Evolutionary conservation across 768 basidiomycete genomes (phyloP).

Genomic region (Trametes maxima): DNA sequence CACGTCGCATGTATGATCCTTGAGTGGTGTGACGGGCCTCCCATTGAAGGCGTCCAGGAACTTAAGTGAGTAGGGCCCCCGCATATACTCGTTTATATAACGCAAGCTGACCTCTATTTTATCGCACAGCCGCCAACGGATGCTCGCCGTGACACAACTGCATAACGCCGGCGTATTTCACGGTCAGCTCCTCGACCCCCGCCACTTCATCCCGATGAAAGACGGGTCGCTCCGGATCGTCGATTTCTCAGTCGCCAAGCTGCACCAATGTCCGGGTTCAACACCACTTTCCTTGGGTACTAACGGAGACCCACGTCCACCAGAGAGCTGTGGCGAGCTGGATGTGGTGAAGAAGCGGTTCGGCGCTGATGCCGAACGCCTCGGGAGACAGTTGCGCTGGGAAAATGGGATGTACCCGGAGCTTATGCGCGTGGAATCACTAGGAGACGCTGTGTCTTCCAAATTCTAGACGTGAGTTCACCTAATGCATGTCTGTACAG

Average conservation of each 20-base stretch:
- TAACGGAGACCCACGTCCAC: slow-evolving; percentile 2
- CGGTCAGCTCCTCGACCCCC: slow-evolving; percentile 32
- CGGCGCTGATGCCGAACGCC: slow-evolving; percentile 16
- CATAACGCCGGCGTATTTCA: slow-evolving; percentile 43
- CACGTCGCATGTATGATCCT: slow-evolving; percentile 41
- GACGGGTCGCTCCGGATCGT: slow-evolving; percentile 38
- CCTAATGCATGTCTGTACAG: background rate
- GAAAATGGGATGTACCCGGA: slow-evolving; percentile 20
- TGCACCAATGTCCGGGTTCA: slow-evolving; percentile 33
- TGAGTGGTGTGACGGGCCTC: slow-evolving; percentile 39
- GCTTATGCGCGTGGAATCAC: background rate
- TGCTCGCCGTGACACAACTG: slow-evolving; percentile 38
- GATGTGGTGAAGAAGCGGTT: slow-evolving; percentile 19
- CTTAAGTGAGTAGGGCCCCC: slow-evolving; percentile 14
- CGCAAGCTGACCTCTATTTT: background rate
- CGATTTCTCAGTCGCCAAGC: slow-evolving; percentile 39
- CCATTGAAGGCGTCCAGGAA: slow-evolving; percentile 12
- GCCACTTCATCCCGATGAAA: slow-evolving; percentile 26
- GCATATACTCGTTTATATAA: background rate
- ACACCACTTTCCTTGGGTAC: slow-evolving; percentile 3
- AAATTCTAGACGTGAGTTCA: background rate
- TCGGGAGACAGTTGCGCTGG: slow-evolving; percentile 7
- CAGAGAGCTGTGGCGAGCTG: slow-evolving; percentile 16
- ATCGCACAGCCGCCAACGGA: slow-evolving; percentile 33
- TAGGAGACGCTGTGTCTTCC: background rate